Evolutionary conservation across 345 rosid species (phyloP).

Genomic region (Citrus inodora): DNA sequence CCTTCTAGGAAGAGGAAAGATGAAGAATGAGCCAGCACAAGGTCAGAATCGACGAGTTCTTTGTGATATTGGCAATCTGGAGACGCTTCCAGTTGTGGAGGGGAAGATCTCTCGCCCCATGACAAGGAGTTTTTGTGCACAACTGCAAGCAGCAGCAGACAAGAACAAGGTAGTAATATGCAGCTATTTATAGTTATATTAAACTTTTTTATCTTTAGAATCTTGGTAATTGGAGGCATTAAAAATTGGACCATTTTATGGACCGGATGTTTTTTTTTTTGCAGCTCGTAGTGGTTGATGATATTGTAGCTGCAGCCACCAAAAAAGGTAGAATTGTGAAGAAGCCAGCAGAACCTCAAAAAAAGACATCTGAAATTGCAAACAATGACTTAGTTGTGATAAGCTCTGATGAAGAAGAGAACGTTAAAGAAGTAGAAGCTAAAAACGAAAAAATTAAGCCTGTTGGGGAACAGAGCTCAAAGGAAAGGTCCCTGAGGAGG

Average conservation of each 20-base stretch:
- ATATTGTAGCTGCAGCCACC: background rate
- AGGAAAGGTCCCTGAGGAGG: background rate
- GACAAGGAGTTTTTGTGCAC: constrained; percentile 18
- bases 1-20: constrained; percentile 9
- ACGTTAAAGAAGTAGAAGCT: background rate
- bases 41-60: constrained; percentile 10
- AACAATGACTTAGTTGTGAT: background rate
- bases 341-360: background rate
- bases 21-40: background rate
- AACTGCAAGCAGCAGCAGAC: constrained; percentile 9
- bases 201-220: background rate
- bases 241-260: background rate
- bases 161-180: constrained; percentile 3
- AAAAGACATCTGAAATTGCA: background rate
- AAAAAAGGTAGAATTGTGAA: background rate
- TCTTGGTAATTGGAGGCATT: background rate
- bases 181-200: background rate
- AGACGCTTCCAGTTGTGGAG: background rate
- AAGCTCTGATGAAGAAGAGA: constrained; percentile 14
- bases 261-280: background rate
- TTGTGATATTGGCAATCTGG: constrained; percentile 13
- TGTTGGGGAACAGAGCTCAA: background rate
- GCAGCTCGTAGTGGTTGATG: background rate
- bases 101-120: constrained; percentile 21
- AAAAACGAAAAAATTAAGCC: background rate